A percentile compares a stretch with the other conserved stretches of the same genome.
These are phyloP conservation scores for Juglanconis sp. DNA, from an alignment of 2,329 filamentous ascomycete species.

Conservation along the genomic window DNA sequence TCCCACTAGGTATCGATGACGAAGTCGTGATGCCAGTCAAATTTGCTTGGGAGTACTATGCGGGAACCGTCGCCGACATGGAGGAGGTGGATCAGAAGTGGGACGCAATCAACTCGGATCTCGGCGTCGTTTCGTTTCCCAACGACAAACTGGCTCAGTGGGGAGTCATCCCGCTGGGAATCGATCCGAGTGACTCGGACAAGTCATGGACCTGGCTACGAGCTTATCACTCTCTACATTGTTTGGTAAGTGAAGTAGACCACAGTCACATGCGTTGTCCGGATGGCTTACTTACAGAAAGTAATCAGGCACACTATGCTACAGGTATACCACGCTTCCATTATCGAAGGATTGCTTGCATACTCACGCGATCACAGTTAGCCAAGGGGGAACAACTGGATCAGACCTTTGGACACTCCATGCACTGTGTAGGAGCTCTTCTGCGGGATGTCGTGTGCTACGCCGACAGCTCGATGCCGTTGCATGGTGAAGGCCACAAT, in stretches of 20 bases:
- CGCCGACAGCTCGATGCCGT: background rate
- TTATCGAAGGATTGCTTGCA: background rate
- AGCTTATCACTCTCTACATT: background rate
- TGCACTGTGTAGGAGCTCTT: background rate
- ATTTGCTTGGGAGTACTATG: background rate
- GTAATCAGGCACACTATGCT: no score
- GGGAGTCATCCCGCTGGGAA: background rate
- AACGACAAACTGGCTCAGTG: background rate
- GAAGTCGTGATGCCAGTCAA: background rate
- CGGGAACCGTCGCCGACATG: background rate
- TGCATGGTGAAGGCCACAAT: background rate
- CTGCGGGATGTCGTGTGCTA: background rate
- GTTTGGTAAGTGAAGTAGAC: constrained; percentile 1
- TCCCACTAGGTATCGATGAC: background rate
- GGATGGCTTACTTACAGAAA: no score
- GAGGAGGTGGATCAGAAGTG: background rate
- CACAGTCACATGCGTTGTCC: no score
- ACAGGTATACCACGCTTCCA: no score
- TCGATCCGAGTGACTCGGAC: background rate
- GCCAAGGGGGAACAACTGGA: background rate
- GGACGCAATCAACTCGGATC: background rate
- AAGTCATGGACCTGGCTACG: background rate
- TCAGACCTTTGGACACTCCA: background rate
- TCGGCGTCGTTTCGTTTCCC: background rate
- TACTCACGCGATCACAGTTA: background rate